These are phyloP conservation scores for Lophium mytilinum DNA, from an alignment of 495 filamentous ascomycete species.

Conservation along the genomic window DNA sequence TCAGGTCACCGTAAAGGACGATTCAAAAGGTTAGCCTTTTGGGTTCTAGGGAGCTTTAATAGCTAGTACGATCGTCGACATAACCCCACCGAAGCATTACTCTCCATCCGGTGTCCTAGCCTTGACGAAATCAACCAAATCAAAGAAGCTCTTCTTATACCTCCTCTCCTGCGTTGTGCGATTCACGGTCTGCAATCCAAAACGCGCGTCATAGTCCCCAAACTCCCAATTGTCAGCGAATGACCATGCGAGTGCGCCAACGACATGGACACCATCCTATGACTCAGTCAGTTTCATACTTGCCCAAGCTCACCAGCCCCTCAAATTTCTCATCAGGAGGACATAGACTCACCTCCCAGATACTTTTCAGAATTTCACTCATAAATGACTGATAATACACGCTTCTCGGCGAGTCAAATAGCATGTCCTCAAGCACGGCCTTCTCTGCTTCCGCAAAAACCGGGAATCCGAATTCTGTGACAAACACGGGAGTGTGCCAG, in stretches of 20 bases:
- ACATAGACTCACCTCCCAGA: conserved; percentile 25
- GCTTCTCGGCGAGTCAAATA: conserved; percentile 37
- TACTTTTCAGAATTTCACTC: conserved; percentile 38
- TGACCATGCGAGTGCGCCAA: conserved; percentile 41
- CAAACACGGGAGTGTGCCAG: conserved; percentile 30
- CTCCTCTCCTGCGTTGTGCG: conserved; percentile 34
- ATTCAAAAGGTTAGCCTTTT: too few relatives aligned
- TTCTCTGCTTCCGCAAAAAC: conserved; percentile 31
- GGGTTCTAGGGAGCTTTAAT: too few relatives aligned
- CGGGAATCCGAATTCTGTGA: conserved; percentile 40
- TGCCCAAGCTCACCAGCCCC: too few relatives aligned
- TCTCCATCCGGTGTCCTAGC: not conserved
- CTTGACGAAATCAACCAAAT: conserved; percentile 37
- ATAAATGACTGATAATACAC: conserved; percentile 39
- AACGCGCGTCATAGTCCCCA: conserved; percentile 36
- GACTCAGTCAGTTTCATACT: too few relatives aligned
- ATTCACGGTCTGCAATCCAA: conserved; percentile 40
- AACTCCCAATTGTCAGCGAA: conserved; percentile 43
- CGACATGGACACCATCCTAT: conserved; percentile 38
- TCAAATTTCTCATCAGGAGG: too few relatives aligned
- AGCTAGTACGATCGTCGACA: too few relatives aligned
- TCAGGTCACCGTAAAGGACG: too few relatives aligned
- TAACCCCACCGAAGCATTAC: not conserved
- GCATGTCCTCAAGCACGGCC: conserved; percentile 29
- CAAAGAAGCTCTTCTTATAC: conserved; percentile 44